Conservation (phyloP, 2,329 filamentous ascomycete genomes). For the Colletotrichum endophyticum region DNA sequence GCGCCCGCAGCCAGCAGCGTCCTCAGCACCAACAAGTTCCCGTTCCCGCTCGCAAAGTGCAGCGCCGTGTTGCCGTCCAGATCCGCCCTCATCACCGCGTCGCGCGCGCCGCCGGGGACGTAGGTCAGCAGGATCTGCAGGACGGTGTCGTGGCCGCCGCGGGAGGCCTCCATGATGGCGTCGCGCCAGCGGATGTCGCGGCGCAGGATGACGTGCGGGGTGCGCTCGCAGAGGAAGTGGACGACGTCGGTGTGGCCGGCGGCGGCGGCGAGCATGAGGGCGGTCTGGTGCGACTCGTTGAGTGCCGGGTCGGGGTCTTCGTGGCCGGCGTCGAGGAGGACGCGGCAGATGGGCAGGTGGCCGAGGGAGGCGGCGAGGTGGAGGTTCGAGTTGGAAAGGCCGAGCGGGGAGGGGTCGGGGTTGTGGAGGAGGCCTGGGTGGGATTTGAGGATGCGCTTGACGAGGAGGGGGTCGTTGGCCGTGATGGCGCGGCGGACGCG, state of each 20-base stretch:
- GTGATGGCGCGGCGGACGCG: slow-evolving; percentile 84
- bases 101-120: slow-evolving; percentile 56
- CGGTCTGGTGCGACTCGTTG: slow-evolving; percentile 81
- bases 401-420: slow-evolving; percentile 71
- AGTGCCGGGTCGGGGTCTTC: slow-evolving; percentile 75
- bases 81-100: slow-evolving; percentile 65
- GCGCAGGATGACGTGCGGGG: slow-evolving; percentile 67
- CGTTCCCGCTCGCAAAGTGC: slow-evolving; percentile 84
- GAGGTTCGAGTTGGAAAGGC: slow-evolving; percentile 81
- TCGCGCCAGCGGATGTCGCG: slow-evolving; percentile 73
- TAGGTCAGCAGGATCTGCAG: slow-evolving; percentile 70
- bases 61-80: slow-evolving; percentile 82
- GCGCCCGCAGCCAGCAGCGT: slow-evolving; percentile 81
- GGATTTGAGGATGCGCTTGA: slow-evolving; percentile 76
- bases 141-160: slow-evolving; percentile 66
- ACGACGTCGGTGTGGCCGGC: slow-evolving; percentile 77
- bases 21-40: slow-evolving; percentile 77
- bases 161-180: slow-evolving; percentile 71
- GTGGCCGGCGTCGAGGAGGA: slow-evolving; percentile 76
- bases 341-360: slow-evolving; percentile 69
- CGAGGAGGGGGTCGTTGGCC: slow-evolving; percentile 73
- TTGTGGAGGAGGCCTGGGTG: slow-evolving; percentile 78
- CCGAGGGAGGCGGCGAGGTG: slow-evolving; percentile 81
- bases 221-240: slow-evolving; percentile 69
- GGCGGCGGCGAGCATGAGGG: slow-evolving; percentile 77